A percentile compares a stretch with the other conserved stretches of the same genome.
phyloP scores from a whole-genome alignment of 176 grass and related monocot species.

The Paspalum notatum region DNA sequence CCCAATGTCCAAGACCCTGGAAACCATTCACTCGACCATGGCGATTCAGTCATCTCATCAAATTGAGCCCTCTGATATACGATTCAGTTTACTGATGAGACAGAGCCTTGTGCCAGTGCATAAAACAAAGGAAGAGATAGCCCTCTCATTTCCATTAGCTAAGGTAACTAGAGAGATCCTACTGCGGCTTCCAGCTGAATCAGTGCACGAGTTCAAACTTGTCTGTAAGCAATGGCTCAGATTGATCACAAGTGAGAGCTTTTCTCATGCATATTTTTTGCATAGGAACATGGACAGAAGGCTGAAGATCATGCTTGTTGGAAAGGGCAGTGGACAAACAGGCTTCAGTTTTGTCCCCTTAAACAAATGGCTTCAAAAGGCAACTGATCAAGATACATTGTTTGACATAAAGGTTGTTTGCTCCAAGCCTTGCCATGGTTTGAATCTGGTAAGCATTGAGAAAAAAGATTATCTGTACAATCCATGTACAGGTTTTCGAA shows the following conservation, averaged over 20 bases:
- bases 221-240: conserved; percentile 38
- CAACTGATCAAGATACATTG: not conserved
- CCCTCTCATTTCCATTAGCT: not conserved
- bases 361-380: not conserved
- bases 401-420: not conserved
- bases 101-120: conserved; percentile 13
- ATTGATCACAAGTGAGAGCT: conserved; percentile 20
- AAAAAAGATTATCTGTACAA: conserved; percentile 24
- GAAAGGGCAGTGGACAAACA: conserved; percentile 7
- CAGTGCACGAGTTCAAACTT: not conserved
- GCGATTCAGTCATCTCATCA: not conserved
- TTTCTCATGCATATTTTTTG: not conserved
- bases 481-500: conserved; percentile 10
- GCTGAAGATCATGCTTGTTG: conserved; percentile 41
- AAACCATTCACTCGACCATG: not conserved
- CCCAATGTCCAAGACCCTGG: not conserved
- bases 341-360: not conserved
- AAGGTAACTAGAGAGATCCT: conserved; percentile 7
- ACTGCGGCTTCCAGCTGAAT: conserved; percentile 29
- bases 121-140: conserved; percentile 9
- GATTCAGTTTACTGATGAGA: not conserved
- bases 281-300: conserved; percentile 19
- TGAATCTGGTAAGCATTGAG: conserved; percentile 24
- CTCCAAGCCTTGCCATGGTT: conserved; percentile 39
- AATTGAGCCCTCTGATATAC: not conserved